phyloP scores from a whole-genome alignment of 192 early-diverging fungal genomes.

The Backusella westeae region DNA sequence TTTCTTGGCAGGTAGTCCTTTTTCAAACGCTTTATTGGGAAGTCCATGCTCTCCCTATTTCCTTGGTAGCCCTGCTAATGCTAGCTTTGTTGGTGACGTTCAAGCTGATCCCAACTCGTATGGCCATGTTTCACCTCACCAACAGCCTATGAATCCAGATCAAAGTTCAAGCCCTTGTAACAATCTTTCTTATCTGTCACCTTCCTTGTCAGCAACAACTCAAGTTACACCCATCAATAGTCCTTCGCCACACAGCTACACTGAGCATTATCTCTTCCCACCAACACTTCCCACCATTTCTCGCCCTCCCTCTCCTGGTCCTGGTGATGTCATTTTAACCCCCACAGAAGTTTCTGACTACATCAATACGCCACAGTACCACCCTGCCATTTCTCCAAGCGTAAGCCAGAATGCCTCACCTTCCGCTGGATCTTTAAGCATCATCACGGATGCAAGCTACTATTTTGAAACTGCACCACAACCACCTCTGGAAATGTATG shows the following conservation, averaged over 20 bases:
- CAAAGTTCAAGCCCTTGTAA: not conserved
- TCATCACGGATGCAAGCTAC: not conserved
- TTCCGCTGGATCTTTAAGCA: not conserved
- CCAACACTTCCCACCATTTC: not conserved
- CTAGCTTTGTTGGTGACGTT: not conserved
- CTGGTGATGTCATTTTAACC: constrained; percentile 10
- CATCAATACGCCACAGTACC: not conserved
- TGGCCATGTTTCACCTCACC: not conserved
- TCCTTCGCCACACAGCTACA: constrained; percentile 6
- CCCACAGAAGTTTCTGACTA: not conserved
- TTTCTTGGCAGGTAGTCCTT: constrained; percentile 1
- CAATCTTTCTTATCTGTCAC: constrained; percentile 4
- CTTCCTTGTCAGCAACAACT: not conserved
- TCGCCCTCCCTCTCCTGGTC: constrained; percentile 6
- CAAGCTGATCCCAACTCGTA: not conserved
- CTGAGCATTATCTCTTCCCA: constrained; percentile 5
- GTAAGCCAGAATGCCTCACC: not conserved
- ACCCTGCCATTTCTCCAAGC: not conserved
- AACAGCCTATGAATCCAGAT: not conserved
- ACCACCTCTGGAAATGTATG: not conserved
- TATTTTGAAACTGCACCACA: not conserved
- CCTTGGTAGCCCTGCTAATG: constrained; percentile 1
- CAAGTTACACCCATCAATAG: constrained; percentile 10
- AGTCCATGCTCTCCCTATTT: not conserved
- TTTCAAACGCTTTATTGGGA: not conserved